Evolutionary conservation across 306 rosid genomes (phyloP).

Genomic region (Acacia confusa): DNA sequence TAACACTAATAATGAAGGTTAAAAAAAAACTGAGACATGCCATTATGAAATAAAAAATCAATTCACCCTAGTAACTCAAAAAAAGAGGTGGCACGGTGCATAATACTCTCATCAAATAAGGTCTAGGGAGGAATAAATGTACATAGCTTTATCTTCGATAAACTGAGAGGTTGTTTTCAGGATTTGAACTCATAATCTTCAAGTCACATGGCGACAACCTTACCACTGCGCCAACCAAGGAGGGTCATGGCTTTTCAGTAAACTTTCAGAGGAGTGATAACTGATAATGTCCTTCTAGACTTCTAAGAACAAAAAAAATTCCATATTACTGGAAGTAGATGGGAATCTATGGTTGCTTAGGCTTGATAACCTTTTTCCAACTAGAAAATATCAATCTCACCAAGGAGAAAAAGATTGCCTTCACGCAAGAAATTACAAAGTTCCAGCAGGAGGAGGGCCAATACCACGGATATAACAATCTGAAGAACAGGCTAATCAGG

Average conservation of each 20-base stretch:
- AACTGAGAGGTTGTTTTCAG: too few species aligned
- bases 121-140: too few species aligned
- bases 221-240: too few species aligned
- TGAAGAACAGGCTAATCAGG: conserved; percentile 91
- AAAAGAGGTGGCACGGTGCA: too few species aligned
- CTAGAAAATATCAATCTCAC: conserved; percentile 58
- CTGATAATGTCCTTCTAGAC: neutral
- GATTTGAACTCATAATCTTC: too few species aligned
- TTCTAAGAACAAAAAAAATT: neutral
- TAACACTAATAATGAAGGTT: neutral
- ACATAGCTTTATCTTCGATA: too few species aligned
- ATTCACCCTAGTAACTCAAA: neutral
- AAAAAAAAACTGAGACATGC: neutral
- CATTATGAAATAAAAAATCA: neutral
- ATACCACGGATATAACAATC: conserved; percentile 93
- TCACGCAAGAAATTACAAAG: conserved; percentile 58
- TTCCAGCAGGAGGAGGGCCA: conserved; percentile 99
- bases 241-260: neutral
- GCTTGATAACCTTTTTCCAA: conserved; percentile 42
- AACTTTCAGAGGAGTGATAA: neutral
- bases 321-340: neutral
- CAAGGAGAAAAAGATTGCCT: conserved; percentile 60
- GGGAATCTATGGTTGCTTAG: conserved; percentile 11
- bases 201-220: too few species aligned
- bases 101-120: too few species aligned